These are phyloP conservation scores for Cicer yamashitae DNA, from an alignment of 306 rosid species.

Conservation along the genomic window DNA sequence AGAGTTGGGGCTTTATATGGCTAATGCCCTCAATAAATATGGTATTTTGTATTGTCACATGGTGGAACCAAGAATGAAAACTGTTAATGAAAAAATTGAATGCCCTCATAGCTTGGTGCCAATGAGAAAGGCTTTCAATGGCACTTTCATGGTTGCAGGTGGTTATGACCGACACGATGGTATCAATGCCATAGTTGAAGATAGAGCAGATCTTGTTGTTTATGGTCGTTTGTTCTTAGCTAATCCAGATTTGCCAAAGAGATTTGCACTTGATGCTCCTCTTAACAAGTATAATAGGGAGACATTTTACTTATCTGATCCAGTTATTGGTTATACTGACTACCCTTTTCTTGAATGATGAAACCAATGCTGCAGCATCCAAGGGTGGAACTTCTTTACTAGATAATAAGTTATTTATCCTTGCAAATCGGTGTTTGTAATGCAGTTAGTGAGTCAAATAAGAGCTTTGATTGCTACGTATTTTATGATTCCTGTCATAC, in stretches of 20 bases:
- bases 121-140: constrained; percentile 69
- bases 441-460: constrained; percentile 3
- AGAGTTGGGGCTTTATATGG: constrained; percentile 58
- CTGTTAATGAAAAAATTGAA: constrained; percentile 29
- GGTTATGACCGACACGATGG: constrained; percentile 62
- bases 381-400: not conserved
- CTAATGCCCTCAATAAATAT: constrained; percentile 55
- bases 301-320: constrained; percentile 61
- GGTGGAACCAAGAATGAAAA: constrained; percentile 72
- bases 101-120: constrained; percentile 49
- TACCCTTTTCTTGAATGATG: constrained; percentile 65
- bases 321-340: constrained; percentile 65
- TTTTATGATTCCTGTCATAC: not conserved
- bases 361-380: constrained; percentile 5
- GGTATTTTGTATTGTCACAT: constrained; percentile 63
- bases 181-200: constrained; percentile 54
- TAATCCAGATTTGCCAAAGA: constrained; percentile 74
- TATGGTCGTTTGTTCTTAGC: constrained; percentile 61
- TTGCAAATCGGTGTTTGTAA: not conserved
- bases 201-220: constrained; percentile 54
- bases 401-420: not conserved
- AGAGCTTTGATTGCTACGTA: not conserved
- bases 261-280: constrained; percentile 65
- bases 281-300: constrained; percentile 61
- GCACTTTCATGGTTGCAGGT: constrained; percentile 63